Evolutionary conservation across 2,329 filamentous ascomycete genomes (phyloP).

Genomic region (Penicillium sp.): DNA sequence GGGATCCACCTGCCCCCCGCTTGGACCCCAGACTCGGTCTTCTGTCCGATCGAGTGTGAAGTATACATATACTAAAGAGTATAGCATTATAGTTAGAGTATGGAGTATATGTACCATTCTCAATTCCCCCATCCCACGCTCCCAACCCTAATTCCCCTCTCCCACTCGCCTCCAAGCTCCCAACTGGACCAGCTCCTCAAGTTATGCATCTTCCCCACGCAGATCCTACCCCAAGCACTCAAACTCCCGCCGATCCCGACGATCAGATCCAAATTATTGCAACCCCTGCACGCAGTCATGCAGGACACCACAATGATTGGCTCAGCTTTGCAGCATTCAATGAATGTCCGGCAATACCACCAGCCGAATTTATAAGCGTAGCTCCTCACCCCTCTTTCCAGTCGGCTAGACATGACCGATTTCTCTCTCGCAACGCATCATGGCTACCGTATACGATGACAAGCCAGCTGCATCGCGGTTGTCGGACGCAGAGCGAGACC

Average conservation of each 20-base stretch:
- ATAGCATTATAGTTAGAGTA: too few relatives aligned
- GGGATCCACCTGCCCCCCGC: too few relatives aligned
- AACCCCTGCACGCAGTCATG: not conserved
- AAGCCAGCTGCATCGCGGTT: constrained; percentile 11
- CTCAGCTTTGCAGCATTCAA: not conserved
- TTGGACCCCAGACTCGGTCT: too few relatives aligned
- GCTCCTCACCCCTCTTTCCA: constrained; percentile 6
- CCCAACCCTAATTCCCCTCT: too few relatives aligned
- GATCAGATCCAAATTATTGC: constrained; percentile 13
- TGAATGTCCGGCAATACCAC: not conserved
- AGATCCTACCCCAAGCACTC: not conserved
- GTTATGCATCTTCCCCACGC: not conserved
- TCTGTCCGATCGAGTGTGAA: too few relatives aligned
- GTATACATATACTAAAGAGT: too few relatives aligned
- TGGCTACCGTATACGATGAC: constrained; percentile 11
- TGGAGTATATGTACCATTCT: too few relatives aligned
- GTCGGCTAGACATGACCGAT: not conserved
- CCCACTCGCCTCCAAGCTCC: too few relatives aligned
- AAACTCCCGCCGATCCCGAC: constrained; percentile 1
- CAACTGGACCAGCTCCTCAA: too few relatives aligned
- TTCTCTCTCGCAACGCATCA: constrained; percentile 6
- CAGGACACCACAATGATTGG: constrained; percentile 2
- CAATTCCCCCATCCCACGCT: too few relatives aligned
- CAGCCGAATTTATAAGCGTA: constrained; percentile 12
- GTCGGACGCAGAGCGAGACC: constrained; percentile 24